Percentiles rank a stretch among this genome's conserved stretches.
These are phyloP conservation scores for Piloderma croceum DNA, from an alignment of 768 basidiomycete species.

Conservation along the genomic window DNA sequence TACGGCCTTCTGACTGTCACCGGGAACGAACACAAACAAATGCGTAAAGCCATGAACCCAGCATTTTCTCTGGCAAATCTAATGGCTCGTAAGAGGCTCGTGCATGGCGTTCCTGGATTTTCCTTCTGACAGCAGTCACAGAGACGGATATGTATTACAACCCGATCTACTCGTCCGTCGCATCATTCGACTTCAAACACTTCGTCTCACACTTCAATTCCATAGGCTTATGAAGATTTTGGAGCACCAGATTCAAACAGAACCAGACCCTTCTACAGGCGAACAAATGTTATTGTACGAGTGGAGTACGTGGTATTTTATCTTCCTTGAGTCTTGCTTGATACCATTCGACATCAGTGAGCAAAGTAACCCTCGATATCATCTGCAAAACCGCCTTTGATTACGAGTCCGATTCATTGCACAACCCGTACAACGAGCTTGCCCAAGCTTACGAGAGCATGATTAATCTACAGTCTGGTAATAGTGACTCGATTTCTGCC, in stretches of 20 bases:
- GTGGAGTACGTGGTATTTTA: slow-evolving; percentile 35
- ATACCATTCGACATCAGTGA: slow-evolving; percentile 28
- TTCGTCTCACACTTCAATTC: slow-evolving; percentile 3
- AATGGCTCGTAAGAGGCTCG: slow-evolving; percentile 27
- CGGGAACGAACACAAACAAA: slow-evolving; percentile 42
- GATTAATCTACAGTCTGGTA: slow-evolving; percentile 36
- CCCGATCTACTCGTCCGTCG: slow-evolving; percentile 37
- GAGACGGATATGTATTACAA: slow-evolving; percentile 45
- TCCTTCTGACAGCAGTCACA: slow-evolving; percentile 10
- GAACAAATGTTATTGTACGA: slow-evolving; percentile 34
- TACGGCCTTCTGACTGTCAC: slow-evolving; percentile 45
- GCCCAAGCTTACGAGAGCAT: slow-evolving; percentile 42
- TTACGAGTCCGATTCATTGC: slow-evolving; percentile 40
- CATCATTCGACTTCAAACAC: background rate
- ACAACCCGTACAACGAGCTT: slow-evolving; percentile 42
- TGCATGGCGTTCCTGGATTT: background rate
- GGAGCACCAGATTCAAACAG: slow-evolving; percentile 24
- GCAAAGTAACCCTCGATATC: slow-evolving; percentile 48
- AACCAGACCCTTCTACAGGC: slow-evolving; percentile 19
- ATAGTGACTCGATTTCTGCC: background rate
- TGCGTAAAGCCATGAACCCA: slow-evolving; percentile 48
- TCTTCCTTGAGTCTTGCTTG: background rate
- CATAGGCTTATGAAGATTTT: slow-evolving; percentile 35
- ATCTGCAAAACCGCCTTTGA: slow-evolving; percentile 48
- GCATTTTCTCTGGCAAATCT: slow-evolving; percentile 44